phyloP scores from a whole-genome alignment of 1,284 basidiomycete species.

The Cryptococcus sp. region DNA sequence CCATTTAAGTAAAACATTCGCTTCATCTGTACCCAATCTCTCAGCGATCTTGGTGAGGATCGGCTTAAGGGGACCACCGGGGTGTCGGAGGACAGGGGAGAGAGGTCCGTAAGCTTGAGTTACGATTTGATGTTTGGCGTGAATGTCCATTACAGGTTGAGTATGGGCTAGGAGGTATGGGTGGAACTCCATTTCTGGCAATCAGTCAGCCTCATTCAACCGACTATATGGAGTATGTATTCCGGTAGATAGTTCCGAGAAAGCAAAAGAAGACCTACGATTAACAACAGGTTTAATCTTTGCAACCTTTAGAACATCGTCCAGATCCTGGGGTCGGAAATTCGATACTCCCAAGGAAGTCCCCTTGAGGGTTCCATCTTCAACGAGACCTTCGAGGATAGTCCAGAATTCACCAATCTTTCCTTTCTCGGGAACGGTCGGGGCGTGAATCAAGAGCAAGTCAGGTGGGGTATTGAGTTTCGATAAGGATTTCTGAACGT shows the following conservation, averaged over 20 bases:
- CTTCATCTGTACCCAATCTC: conserved; percentile 41
- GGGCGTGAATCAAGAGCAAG: conserved; percentile 36
- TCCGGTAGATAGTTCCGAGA: conserved; percentile 62
- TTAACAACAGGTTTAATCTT: conserved; percentile 67
- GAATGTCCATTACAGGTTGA: conserved; percentile 56
- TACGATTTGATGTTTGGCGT: conserved; percentile 59
- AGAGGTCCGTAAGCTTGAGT: conserved; percentile 59
- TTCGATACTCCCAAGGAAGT: conserved; percentile 45
- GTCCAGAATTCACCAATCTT: conserved; percentile 30
- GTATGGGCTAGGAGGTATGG: conserved; percentile 66
- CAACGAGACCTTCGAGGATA: conserved; percentile 39
- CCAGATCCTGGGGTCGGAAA: conserved; percentile 40
- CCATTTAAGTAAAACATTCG: conserved; percentile 62
- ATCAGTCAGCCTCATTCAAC: conserved; percentile 38
- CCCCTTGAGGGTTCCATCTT: conserved; percentile 60
- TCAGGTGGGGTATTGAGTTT: conserved; percentile 29
- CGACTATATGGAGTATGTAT: conserved; percentile 57
- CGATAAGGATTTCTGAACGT: conserved; percentile 21
- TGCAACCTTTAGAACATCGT: conserved; percentile 46
- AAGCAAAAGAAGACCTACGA: conserved; percentile 49
- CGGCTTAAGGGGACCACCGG: conserved; percentile 56
- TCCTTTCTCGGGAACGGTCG: conserved; percentile 23
- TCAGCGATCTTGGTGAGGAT: conserved; percentile 53
- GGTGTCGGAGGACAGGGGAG: conserved; percentile 57
- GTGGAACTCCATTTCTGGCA: conserved; percentile 63